phyloP scores from a whole-genome alignment of 1,284 basidiomycete genomes.

The Vanrija sp. region DNA sequence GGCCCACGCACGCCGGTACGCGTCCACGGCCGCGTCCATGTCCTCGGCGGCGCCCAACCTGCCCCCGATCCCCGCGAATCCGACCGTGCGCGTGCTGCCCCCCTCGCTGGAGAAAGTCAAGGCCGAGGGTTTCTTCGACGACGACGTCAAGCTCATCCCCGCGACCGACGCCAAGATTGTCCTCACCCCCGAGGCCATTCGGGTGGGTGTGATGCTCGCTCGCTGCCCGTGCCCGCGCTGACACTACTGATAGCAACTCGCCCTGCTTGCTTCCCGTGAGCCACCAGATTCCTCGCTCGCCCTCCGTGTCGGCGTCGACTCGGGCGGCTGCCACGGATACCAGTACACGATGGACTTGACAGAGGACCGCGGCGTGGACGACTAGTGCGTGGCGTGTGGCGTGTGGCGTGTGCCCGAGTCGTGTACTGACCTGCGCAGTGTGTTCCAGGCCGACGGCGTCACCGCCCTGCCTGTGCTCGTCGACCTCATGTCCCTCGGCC shows the following conservation, averaged over 20 bases:
- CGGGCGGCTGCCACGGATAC: conserved; percentile 58
- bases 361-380: conserved; percentile 50
- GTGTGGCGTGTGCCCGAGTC: background rate
- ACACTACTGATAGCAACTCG: conserved; percentile 37
- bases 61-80: conserved; percentile 1
- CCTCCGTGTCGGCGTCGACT: conserved; percentile 54
- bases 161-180: conserved; percentile 31
- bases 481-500: conserved; percentile 43
- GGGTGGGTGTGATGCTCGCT: conserved; percentile 21
- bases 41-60: background rate
- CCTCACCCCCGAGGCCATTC: conserved; percentile 42
- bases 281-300: conserved; percentile 44
- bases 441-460: conserved; percentile 38
- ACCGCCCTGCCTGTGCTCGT: conserved; percentile 45
- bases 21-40: conserved; percentile 2
- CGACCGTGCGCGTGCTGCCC: conserved; percentile 26
- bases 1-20: background rate
- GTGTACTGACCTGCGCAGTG: conserved; percentile 17
- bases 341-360: conserved; percentile 57
- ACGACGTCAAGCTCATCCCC: conserved; percentile 40
- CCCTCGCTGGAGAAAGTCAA: conserved; percentile 41
- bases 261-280: conserved; percentile 46
- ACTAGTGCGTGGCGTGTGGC: conserved; percentile 52
- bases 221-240: background rate
- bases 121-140: conserved; percentile 43